Evolutionary conservation across 495 filamentous ascomycete species (phyloP).

Genomic region (Penicillium maclennaniae): DNA sequence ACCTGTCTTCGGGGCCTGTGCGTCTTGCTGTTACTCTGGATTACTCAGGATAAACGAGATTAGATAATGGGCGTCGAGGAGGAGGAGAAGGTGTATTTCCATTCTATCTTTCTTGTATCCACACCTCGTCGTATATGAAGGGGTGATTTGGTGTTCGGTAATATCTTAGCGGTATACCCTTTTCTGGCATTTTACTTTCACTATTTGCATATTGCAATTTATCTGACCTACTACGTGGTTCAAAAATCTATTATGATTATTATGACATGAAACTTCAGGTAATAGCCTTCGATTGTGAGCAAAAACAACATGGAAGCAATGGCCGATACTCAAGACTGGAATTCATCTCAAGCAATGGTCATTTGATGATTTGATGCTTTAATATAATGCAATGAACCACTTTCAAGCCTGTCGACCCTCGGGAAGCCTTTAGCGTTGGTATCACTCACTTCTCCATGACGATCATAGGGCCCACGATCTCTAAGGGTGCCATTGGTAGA

Average conservation of each 20-base stretch:
- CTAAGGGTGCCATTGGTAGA: no score
- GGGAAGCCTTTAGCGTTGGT: neutral
- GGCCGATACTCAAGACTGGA: no score
- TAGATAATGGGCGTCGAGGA: neutral
- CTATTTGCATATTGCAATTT: neutral
- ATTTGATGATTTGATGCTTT: neutral
- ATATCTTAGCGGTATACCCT: neutral
- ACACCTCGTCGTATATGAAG: neutral
- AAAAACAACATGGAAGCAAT: no score
- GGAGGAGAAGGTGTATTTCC: no score
- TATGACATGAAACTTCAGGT: neutral
- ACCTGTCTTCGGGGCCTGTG: slow-evolving; percentile 28
- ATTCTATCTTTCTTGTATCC: neutral
- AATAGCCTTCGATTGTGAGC: no score
- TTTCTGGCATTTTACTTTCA: neutral
- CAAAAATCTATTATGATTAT: neutral
- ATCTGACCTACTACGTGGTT: neutral
- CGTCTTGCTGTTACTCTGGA: slow-evolving; percentile 28
- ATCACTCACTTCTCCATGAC: neutral
- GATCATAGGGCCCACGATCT: neutral
- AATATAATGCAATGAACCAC: neutral
- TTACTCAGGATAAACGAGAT: slow-evolving; percentile 22
- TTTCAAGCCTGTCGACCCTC: neutral
- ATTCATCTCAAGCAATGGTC: no score
- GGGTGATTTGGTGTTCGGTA: neutral